phyloP scores from a whole-genome alignment of 805 yeast species.

The Metschnikowia borealis region DNA sequence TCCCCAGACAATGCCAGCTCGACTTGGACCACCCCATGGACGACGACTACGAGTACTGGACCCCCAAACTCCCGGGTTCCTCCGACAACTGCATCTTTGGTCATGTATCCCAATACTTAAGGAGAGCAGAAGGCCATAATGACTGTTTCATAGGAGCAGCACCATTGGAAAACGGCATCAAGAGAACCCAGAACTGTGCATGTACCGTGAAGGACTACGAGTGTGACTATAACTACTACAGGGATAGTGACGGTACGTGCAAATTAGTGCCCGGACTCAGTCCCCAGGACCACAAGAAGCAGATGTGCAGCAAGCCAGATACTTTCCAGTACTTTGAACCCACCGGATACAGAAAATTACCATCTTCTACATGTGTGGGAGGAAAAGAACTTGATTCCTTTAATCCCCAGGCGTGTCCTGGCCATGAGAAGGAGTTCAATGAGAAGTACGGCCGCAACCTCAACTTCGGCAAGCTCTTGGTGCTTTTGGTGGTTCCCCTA shows the following conservation, averaged over 20 bases:
- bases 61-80: slow-evolving; percentile 35
- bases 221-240: slow-evolving; percentile 83
- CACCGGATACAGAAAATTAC: slow-evolving; percentile 87
- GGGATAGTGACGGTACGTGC: slow-evolving; percentile 78
- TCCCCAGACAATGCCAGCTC: slow-evolving; percentile 38
- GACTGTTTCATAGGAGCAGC: slow-evolving; percentile 73
- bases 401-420: slow-evolving; percentile 78
- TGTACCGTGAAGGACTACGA: slow-evolving; percentile 88
- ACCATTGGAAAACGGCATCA: slow-evolving; percentile 52
- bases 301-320: slow-evolving; percentile 54
- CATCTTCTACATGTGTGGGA: slow-evolving; percentile 79
- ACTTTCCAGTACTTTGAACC: slow-evolving; percentile 75
- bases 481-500: slow-evolving; percentile 55
- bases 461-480: slow-evolving; percentile 46
- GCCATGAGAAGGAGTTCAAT: slow-evolving; percentile 64
- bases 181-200: slow-evolving; percentile 61
- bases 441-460: slow-evolving; percentile 51
- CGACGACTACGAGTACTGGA: slow-evolving; percentile 43
- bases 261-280: slow-evolving; percentile 69
- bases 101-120: slow-evolving; percentile 38
- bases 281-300: slow-evolving; percentile 58
- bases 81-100: slow-evolving; percentile 42
- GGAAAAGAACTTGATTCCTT: slow-evolving; percentile 70
- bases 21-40: slow-evolving; percentile 38
- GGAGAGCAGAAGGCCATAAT: slow-evolving; percentile 40